phyloP scores from a whole-genome alignment of 352 stramenopile genomes.

The Globisporangium spiculum region DNA sequence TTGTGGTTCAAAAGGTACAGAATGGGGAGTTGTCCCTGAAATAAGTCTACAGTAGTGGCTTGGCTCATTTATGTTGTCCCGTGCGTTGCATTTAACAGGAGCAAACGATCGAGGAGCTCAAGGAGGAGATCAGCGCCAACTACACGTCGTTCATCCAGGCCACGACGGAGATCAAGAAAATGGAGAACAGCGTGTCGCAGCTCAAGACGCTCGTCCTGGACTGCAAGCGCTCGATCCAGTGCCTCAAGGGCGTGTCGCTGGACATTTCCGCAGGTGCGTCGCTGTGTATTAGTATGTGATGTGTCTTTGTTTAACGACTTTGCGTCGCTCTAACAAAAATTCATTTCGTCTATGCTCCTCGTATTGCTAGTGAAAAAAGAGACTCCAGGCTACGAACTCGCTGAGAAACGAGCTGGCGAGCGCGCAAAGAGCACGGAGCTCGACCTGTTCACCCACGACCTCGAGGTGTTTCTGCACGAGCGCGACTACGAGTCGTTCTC shows the following conservation, averaged over 20 bases:
- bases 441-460: slow-evolving; percentile 60
- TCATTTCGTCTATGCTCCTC: not conserved
- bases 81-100: slow-evolving; percentile 32
- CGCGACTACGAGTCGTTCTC: slow-evolving; percentile 67
- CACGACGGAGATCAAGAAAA: slow-evolving; percentile 71
- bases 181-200: slow-evolving; percentile 84
- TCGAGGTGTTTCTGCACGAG: slow-evolving; percentile 67
- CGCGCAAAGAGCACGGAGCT: slow-evolving; percentile 45
- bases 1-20: slow-evolving; percentile 67
- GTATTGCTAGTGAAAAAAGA: slow-evolving; percentile 33
- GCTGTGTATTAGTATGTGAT: not conserved
- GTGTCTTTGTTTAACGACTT: not conserved
- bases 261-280: slow-evolving; percentile 40
- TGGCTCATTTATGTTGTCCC: not conserved
- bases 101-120: slow-evolving; percentile 80
- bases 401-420: slow-evolving; percentile 48
- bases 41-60: not conserved
- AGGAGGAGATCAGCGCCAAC: slow-evolving; percentile 79
- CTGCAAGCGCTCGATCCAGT: slow-evolving; percentile 65
- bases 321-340: not conserved
- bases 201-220: slow-evolving; percentile 73
- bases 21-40: not conserved
- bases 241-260: slow-evolving; percentile 47
- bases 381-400: slow-evolving; percentile 33
- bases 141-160: slow-evolving; percentile 80